Evolutionary conservation across 345 rosid species (phyloP), one percentile per base, ranked within the genome.

Genomic region (Abelmoschus esculentus): DNA sequence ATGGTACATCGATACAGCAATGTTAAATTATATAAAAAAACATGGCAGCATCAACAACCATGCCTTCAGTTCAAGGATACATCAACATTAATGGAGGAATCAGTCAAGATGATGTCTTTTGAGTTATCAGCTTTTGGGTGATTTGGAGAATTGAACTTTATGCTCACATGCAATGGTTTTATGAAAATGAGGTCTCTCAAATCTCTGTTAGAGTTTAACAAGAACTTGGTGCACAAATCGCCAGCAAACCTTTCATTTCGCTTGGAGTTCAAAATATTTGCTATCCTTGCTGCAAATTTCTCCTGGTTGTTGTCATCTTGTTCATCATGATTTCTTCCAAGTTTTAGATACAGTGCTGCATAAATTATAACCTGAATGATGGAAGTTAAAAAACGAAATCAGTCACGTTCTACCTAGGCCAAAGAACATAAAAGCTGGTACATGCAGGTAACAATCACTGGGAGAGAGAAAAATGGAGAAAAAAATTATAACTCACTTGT

Each of bases 41-140:
- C 29, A 49, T 15, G 42, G 36, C 60, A 14, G 19, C 46, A 44
- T 9, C 50, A 28, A 18, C 19, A 56, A 42, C 4, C 34, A 56
- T 8, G 61, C 47, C 32, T 29, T 29, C 3, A 86, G 81, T 65
- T 42, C 3, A 86, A 79, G 17, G 83, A 76, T 29, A 84, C 82
- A 77, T 82, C 49, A 53, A 89, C 76, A 50, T 80, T 71, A 12
- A 78, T 31, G 15, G 82, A 81, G 58, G 90, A 77, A 46, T 87
- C 83, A 0, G 90, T 90, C 77, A 88, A 76, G 75, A 89, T 71
- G 13, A 87, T 80, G 56, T 73, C 89, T 77, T 84, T 90, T 2
- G 81, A 71, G 66, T 86, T 87, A 60, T 86, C 86, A 1, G 85
- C 90, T 79, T 86, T 90, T 10, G 96, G 93, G 75, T 90, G 98